These are phyloP conservation scores for Oenanthe sinensis DNA, from an alignment of 129 eudicot genomes.

Conservation along the genomic window DNA sequence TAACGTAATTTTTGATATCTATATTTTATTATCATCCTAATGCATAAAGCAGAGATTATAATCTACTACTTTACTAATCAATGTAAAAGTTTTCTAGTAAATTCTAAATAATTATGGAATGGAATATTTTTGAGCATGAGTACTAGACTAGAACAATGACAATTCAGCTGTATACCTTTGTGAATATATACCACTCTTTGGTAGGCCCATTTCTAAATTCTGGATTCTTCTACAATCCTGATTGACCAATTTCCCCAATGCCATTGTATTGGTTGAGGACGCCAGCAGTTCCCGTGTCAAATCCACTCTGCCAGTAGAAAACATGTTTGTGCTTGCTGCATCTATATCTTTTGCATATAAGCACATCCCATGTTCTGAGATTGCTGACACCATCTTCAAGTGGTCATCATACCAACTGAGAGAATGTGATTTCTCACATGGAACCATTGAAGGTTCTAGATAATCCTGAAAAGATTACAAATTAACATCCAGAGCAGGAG, in stretches of 20 bases:
- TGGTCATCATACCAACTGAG: slow-evolving; percentile 67
- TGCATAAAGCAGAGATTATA: not conserved
- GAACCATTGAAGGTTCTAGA: slow-evolving; percentile 40
- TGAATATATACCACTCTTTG: slow-evolving; percentile 23
- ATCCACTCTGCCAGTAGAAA: slow-evolving; percentile 28
- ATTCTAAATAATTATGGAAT: not conserved
- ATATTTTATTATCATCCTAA: not conserved
- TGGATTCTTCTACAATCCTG: slow-evolving; percentile 19
- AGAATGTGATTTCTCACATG: slow-evolving; percentile 39
- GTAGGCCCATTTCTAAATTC: slow-evolving; percentile 14
- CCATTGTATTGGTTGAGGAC: slow-evolving; percentile 49
- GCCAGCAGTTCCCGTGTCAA: slow-evolving; percentile 69
- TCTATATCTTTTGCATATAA: slow-evolving; percentile 51
- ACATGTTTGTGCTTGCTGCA: slow-evolving; percentile 29
- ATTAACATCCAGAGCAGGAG: slow-evolving; percentile 11
- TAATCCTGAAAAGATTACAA: slow-evolving; percentile 48
- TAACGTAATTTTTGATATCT: not conserved
- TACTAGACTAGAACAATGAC: not conserved
- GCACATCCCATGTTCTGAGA: slow-evolving; percentile 80
- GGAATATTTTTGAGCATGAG: not conserved
- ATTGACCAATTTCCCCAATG: slow-evolving; percentile 64
- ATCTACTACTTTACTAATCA: not conserved
- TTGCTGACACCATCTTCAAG: slow-evolving; percentile 58
- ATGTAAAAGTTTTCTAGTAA: not conserved
- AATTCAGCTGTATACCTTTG: slow-evolving; percentile 35